Evolutionary conservation across 2,329 filamentous ascomycete species (phyloP), one percentile per base, ranked within the genome.

Genomic region (Alternaria sp.): DNA sequence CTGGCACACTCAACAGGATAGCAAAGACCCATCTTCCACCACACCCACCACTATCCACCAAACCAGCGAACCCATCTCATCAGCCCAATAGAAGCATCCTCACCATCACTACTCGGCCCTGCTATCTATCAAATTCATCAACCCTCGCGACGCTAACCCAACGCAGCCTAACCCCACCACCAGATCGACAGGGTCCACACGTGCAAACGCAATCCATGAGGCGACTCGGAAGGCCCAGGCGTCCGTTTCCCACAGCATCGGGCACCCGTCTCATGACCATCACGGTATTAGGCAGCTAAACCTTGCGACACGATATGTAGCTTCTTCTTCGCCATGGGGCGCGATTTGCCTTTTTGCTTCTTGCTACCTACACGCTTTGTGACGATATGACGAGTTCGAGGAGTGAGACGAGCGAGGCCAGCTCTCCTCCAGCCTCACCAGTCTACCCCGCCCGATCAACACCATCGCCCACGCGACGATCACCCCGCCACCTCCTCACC

Each of bases 401-500:
- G 26, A 28, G 26, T 25, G n/a, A n/a, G n/a, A 21, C 21, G 11
- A 28, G 10, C 26, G 26, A 28, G 26, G 8, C n/a, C n/a, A n/a
- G n/a, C n/a, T n/a, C n/a, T n/a, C n/a, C n/a, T n/a, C n/a, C n/a
- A n/a, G n/a, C n/a, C 25, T 30, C 58, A 32, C 53, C 25, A n/a
- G 23, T 28, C 47, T 61, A 59, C 64, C 64, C 61, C 61, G 57
- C 67, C 15, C 10, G 36, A 46, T 45, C 15, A 50, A n/a, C 49
- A 21, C 59, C 25, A 46, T 45, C 60, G 25, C 63, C 67, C 30
- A 23, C 12, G 17, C 49, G 28, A 25, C 57, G 40, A 55, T 52
- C 58, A 23, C 63, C 68, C 19, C 67, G 57, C 58, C 56, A 61
- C 11, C 67, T 78, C 7, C 66, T 79, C 26, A 73, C 67, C 60